Evolutionary conservation across 2,329 filamentous ascomycete genomes (phyloP).

Genomic region (Ceratocystis alfenasii): DNA sequence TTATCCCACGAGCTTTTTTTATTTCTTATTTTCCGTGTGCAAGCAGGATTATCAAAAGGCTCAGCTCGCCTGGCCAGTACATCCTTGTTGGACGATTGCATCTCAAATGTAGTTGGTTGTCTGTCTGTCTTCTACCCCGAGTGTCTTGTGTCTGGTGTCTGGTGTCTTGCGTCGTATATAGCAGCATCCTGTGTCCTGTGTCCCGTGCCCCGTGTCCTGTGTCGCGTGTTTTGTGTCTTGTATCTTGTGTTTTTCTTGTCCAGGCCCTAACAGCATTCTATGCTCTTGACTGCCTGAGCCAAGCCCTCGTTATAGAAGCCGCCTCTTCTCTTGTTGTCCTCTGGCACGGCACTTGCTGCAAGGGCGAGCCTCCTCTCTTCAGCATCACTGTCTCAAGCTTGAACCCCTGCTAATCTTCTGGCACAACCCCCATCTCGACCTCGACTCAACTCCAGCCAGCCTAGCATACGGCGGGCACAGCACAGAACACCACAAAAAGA

Average conservation of each 20-base stretch:
- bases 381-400: background rate
- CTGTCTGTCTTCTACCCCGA: background rate
- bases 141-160: background rate
- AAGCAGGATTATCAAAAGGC: constrained; percentile 9
- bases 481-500: background rate
- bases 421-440: background rate
- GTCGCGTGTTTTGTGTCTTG: background rate
- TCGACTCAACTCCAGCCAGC: background rate
- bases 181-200: too few species aligned
- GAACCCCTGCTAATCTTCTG: background rate
- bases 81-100: background rate
- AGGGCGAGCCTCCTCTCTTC: background rate
- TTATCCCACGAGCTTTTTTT: background rate
- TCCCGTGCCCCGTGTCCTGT: background rate
- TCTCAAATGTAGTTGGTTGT: background rate
- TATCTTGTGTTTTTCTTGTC: background rate
- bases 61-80: constrained; percentile 5
- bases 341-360: background rate
- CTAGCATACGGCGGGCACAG: background rate
- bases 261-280: background rate
- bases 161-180: too few species aligned
- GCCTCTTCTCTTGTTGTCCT: constrained; percentile 9
- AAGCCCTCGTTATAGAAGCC: background rate
- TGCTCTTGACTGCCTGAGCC: background rate
- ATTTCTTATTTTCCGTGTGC: background rate